Percentiles rank a stretch among this genome's conserved stretches.
Conservation (phyloP, 768 basidiomycete species). For the Mycena vulgaris region DNA sequence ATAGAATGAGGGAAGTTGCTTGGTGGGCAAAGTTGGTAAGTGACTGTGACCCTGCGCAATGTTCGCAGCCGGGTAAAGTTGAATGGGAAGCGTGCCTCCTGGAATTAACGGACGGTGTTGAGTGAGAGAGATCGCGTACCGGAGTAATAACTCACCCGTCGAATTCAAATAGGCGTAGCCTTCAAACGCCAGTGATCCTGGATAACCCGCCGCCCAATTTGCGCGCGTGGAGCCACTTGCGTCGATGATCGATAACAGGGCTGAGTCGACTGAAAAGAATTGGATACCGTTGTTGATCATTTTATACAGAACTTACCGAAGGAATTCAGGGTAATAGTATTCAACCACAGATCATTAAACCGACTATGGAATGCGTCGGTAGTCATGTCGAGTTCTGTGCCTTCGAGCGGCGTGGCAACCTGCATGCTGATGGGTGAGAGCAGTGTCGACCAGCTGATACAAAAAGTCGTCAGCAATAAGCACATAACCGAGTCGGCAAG, state of each 20-base stretch:
- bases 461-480: background rate
- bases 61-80: background rate
- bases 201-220: background rate
- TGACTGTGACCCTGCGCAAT: background rate
- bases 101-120: too few species aligned
- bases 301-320: background rate
- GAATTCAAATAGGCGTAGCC: background rate
- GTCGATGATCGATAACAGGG: background rate
- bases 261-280: background rate
- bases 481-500: background rate
- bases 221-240: background rate
- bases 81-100: background rate
- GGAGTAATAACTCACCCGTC: background rate
- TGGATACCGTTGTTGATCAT: too few species aligned
- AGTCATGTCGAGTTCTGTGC: background rate
- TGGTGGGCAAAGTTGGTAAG: background rate
- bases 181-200: background rate
- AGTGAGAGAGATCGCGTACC: background rate
- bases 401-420: background rate
- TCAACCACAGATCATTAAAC: background rate
- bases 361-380: background rate
- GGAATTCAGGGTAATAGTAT: background rate
- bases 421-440: background rate
- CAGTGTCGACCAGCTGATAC: slow-evolving; percentile 15
- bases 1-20: background rate